A percentile compares a stretch with the other conserved stretches of the same genome.
Conservation (phyloP, 2,329 filamentous ascomycete species). For the Venturia aucupariae region DNA sequence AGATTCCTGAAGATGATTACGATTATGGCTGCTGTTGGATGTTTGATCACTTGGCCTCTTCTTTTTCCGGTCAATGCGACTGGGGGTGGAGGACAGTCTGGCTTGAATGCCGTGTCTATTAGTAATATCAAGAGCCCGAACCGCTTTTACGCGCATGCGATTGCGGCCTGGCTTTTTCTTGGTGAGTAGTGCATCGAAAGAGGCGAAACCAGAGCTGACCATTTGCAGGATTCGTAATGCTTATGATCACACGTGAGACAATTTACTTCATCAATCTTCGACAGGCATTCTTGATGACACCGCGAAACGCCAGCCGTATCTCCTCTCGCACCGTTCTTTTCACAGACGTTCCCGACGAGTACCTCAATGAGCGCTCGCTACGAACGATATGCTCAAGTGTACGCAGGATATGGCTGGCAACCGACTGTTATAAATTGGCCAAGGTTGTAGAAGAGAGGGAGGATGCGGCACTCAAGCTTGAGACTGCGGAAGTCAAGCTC, state of each 20-base stretch:
- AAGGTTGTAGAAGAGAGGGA: constrained; percentile 76
- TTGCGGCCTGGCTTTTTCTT: constrained; percentile 74
- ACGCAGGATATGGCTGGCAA: constrained; percentile 59
- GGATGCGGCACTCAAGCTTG: constrained; percentile 69
- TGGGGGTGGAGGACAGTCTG: constrained; percentile 52
- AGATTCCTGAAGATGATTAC: constrained; percentile 75
- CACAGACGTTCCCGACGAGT: constrained; percentile 39
- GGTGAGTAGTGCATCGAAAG: constrained; percentile 29
- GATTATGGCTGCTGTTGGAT: constrained; percentile 74
- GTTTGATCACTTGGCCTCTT: constrained; percentile 76
- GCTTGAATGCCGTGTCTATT: constrained; percentile 73
- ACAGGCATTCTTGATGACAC: constrained; percentile 83
- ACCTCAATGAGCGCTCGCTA: constrained; percentile 29
- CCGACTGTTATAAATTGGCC: constrained; percentile 66
- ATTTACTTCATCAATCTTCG: constrained; percentile 89
- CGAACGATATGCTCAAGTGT: constrained; percentile 29
- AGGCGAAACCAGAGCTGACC: not conserved
- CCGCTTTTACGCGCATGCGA: constrained; percentile 70
- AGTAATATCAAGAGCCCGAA: constrained; percentile 61
- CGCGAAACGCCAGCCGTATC: constrained; percentile 72
- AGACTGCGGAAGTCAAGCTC: constrained; percentile 77
- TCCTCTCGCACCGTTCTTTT: constrained; percentile 88
- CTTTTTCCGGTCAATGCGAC: constrained; percentile 85
- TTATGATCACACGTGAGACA: constrained; percentile 75
- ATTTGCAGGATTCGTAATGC: constrained; percentile 65